Evolutionary conservation across 2,329 filamentous ascomycete genomes (phyloP).

Genomic region (Aspergillus hiratsukae): DNA sequence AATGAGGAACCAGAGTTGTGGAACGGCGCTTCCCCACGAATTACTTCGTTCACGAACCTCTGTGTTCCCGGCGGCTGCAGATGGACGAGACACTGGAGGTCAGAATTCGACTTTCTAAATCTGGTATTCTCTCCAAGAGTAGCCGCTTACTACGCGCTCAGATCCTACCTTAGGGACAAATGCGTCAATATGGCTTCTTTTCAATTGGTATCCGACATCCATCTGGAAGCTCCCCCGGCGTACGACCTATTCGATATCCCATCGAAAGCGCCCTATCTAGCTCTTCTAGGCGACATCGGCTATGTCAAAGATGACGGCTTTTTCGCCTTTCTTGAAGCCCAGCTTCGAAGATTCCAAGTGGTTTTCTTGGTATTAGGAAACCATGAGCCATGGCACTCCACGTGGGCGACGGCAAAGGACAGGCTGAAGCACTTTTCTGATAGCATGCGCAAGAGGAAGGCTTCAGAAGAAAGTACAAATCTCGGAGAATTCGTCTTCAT

Average conservation of each 20-base stretch:
- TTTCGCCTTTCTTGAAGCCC: conserved; percentile 45
- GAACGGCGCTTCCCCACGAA: conserved; percentile 4
- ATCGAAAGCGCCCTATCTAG: conserved; percentile 48
- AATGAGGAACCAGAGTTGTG: not conserved
- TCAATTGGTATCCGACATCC: conserved; percentile 56
- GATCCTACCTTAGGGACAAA: not conserved
- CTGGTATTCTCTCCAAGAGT: not conserved
- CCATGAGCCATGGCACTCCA: conserved; percentile 50
- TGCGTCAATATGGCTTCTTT: conserved; percentile 17
- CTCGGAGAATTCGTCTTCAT: conserved; percentile 40
- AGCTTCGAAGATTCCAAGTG: conserved; percentile 46
- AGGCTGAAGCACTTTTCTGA: conserved; percentile 22
- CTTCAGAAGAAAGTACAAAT: conserved; percentile 3
- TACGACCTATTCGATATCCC: conserved; percentile 51
- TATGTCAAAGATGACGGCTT: conserved; percentile 42
- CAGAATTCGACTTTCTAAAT: not conserved
- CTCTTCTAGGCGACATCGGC: conserved; percentile 56
- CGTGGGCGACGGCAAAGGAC: conserved; percentile 21
- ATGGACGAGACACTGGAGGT: not conserved
- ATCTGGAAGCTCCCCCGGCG: conserved; percentile 48
- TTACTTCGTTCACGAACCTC: not conserved
- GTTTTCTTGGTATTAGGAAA: conserved; percentile 55
- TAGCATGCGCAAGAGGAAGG: conserved; percentile 12
- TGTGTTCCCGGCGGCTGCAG: not conserved
- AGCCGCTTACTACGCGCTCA: not conserved